These are phyloP conservation scores for Xylaria scruposa DNA, from an alignment of 495 filamentous ascomycete genomes.

Conservation along the genomic window DNA sequence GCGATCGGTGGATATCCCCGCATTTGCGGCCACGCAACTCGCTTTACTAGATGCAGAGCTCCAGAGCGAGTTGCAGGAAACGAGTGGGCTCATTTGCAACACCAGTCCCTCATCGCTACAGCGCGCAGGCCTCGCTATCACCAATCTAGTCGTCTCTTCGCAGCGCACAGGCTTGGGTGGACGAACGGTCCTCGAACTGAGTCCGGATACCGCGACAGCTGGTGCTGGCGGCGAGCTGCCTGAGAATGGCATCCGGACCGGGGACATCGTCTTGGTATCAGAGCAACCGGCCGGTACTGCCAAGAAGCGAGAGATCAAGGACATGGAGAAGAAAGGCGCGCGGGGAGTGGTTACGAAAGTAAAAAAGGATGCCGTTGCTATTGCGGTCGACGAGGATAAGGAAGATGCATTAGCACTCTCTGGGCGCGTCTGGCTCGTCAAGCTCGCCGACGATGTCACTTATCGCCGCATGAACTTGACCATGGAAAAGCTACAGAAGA, in stretches of 20 bases:
- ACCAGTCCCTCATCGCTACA: constrained; percentile 76
- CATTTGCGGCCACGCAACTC: constrained; percentile 82
- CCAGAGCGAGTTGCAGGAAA: constrained; percentile 76
- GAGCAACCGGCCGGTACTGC: constrained; percentile 75
- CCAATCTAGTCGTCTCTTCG: constrained; percentile 75
- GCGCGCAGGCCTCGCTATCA: constrained; percentile 85
- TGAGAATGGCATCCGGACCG: constrained; percentile 83
- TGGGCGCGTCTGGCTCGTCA: constrained; percentile 72
- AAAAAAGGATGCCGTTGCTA: constrained; percentile 67
- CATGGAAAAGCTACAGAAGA: constrained; percentile 80
- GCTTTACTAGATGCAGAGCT: constrained; percentile 79
- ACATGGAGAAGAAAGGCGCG: constrained; percentile 66
- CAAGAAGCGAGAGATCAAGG: constrained; percentile 72
- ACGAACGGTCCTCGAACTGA: constrained; percentile 82
- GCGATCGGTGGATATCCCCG: constrained; percentile 64
- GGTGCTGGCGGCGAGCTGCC: constrained; percentile 60
- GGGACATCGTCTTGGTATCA: constrained; percentile 84
- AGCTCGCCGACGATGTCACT: constrained; percentile 94
- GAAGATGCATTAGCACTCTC: constrained; percentile 67
- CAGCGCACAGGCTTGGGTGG: constrained; percentile 93
- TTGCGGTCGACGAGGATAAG: constrained; percentile 69
- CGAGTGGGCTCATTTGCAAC: constrained; percentile 70
- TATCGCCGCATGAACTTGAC: constrained; percentile 88
- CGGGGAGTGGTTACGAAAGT: constrained; percentile 85
- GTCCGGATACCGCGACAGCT: constrained; percentile 71